phyloP scores from a whole-genome alignment of 2,329 filamentous ascomycete genomes.

The Fusarium citri region DNA sequence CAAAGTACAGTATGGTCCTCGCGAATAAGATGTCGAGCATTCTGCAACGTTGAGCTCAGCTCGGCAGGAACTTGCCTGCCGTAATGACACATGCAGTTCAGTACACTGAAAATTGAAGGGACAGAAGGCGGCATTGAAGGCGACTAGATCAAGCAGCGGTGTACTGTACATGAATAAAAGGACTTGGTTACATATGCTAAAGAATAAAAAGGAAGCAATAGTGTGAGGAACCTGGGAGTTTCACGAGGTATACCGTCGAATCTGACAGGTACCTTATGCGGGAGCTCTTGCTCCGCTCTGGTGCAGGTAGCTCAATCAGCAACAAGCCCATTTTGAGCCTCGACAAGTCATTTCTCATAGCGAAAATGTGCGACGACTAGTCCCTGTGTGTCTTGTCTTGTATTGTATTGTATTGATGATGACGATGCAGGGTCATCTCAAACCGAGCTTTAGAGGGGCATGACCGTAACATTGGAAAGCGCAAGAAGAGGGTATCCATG shows the following conservation, averaged over 20 bases:
- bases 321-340: slow-evolving; percentile 32
- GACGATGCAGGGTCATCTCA: slow-evolving; percentile 22
- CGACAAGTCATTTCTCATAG: slow-evolving; percentile 37
- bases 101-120: slow-evolving; percentile 9
- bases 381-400: slow-evolving; percentile 43
- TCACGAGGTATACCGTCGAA: slow-evolving; percentile 15
- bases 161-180: slow-evolving; percentile 23
- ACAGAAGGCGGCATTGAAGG: slow-evolving; percentile 1
- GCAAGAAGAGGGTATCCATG: slow-evolving; percentile 1
- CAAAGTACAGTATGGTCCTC: background rate
- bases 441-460: slow-evolving; percentile 15
- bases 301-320: slow-evolving; percentile 37
- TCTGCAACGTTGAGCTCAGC: slow-evolving; percentile 4
- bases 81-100: background rate
- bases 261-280: slow-evolving; percentile 38
- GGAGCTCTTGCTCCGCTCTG: slow-evolving; percentile 37
- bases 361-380: slow-evolving; percentile 25
- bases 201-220: slow-evolving; percentile 13
- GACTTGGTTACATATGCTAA: slow-evolving; percentile 1
- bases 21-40: slow-evolving; percentile 4
- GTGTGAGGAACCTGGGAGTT: background rate
- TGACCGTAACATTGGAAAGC: slow-evolving; percentile 7
- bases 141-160: slow-evolving; percentile 19
- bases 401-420: slow-evolving; percentile 43
- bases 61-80: slow-evolving; percentile 17